phyloP scores from a whole-genome alignment of 106 monocot species.

The Dendrobium catenatum region DNA sequence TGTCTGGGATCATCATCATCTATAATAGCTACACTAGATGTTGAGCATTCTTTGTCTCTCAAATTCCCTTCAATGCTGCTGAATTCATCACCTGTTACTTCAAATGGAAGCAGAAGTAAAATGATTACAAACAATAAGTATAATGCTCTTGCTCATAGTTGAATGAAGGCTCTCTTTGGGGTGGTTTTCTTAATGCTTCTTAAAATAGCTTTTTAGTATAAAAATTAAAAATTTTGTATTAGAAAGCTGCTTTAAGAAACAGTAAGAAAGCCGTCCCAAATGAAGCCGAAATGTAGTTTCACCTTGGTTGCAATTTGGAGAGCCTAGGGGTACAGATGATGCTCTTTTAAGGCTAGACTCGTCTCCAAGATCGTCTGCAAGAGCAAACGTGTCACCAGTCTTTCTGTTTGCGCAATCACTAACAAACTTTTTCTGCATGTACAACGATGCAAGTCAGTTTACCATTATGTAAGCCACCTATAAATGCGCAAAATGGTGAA shows the following conservation, averaged over 20 bases:
- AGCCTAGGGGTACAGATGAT: neutral
- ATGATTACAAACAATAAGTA: neutral
- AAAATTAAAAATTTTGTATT: too few relatives aligned
- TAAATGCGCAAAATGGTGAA: neutral
- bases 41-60: conserved; percentile 12
- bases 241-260: too few relatives aligned
- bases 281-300: neutral
- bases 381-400: neutral
- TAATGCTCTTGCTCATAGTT: neutral
- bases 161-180: too few relatives aligned
- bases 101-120: neutral
- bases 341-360: neutral
- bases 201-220: too few relatives aligned
- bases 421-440: neutral
- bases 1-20: neutral
- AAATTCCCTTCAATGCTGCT: neutral
- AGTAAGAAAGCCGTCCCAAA: too few relatives aligned
- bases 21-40: neutral
- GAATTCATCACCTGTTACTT: conserved; percentile 2
- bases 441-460: neutral
- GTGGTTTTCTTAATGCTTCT: too few relatives aligned
- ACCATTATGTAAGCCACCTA: neutral
- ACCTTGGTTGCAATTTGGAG: conserved; percentile 15
- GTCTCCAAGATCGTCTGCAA: neutral
- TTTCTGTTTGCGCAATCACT: neutral